A percentile compares a stretch with the other conserved stretches of the same genome.
Conservation (phyloP, 208 protist species). For the Leishmania martiniquensis region DNA sequence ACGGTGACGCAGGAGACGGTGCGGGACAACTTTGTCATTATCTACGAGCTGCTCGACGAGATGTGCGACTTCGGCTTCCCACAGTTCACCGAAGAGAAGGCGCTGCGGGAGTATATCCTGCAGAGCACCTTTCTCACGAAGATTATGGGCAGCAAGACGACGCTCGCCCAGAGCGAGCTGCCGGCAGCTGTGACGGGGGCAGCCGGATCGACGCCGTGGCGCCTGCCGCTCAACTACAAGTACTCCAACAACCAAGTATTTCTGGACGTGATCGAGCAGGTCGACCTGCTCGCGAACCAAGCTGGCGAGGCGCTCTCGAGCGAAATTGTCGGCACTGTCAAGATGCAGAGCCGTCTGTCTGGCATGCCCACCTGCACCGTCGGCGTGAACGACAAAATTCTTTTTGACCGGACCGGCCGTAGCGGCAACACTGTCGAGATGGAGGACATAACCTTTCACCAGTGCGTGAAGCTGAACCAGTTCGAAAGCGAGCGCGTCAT, state of each 20-base stretch:
- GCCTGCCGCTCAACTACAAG: conserved; percentile 94
- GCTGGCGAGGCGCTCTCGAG: conserved; percentile 94
- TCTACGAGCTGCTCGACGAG: conserved; percentile 99
- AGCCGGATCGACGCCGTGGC: conserved; percentile 95
- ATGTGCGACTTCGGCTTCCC: conserved; percentile 99
- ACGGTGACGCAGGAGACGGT: conserved; percentile 96
- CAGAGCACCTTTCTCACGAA: conserved; percentile 76
- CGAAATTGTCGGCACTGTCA: conserved; percentile 95
- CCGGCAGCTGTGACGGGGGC: conserved; percentile 91
- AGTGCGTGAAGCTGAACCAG: conserved; percentile 97
- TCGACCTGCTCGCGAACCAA: conserved; percentile 96
- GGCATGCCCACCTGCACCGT: conserved; percentile 99
- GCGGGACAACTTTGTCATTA: conserved; percentile 97
- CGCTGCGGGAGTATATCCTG: conserved; percentile 97
- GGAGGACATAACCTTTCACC: conserved; percentile 99
- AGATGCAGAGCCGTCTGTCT: conserved; percentile 96
- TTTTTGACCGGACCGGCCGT: conserved; percentile 65
- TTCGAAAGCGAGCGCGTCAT: conserved; percentile 97
- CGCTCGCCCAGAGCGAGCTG: conserved; percentile 27
- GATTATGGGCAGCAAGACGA: conserved; percentile 46
- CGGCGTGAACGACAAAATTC: conserved; percentile 97
- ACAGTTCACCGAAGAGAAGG: conserved; percentile 95
- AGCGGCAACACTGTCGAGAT: conserved; percentile 70
- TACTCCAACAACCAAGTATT: conserved; percentile 98
- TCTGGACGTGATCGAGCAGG: conserved; percentile 98